These are phyloP conservation scores for Paramecium octaurelia DNA, from an alignment of 73 alveolate species.

Conservation along the genomic window DNA sequence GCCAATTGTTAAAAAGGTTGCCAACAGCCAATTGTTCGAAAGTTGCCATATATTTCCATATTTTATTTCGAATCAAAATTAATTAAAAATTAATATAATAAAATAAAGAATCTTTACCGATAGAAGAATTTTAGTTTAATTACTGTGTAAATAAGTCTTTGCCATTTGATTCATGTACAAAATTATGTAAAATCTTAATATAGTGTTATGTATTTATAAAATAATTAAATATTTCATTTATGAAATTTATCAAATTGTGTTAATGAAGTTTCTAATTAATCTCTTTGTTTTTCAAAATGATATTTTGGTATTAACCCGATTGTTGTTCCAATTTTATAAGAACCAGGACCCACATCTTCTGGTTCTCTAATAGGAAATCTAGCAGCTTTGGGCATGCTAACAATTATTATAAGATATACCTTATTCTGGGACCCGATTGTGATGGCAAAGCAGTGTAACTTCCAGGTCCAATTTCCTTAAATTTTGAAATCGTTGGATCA, in stretches of 20 bases:
- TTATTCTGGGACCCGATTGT: background rate
- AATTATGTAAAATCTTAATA: background rate
- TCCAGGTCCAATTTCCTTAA: constrained; percentile 33
- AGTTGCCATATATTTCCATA: background rate
- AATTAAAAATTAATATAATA: too few relatives aligned
- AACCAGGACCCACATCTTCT: constrained; percentile 49
- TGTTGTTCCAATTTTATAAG: background rate
- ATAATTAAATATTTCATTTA: background rate
- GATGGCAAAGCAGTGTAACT: background rate
- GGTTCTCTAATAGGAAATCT: constrained; percentile 20
- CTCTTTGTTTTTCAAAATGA: constrained; percentile 36
- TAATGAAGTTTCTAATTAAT: constrained; percentile 21
- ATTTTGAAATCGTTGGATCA: constrained; percentile 17
- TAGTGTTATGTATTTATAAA: background rate
- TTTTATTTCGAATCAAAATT: too few relatives aligned
- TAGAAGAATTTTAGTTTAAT: too few relatives aligned
- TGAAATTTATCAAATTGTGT: constrained; percentile 4
- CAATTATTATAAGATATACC: background rate
- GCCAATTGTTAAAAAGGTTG: background rate
- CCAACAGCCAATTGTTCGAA: background rate
- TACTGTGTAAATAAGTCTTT: too few relatives aligned
- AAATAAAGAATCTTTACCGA: too few relatives aligned
- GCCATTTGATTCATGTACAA: too few relatives aligned
- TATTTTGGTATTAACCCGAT: constrained; percentile 47
- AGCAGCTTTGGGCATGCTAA: constrained; percentile 36